phyloP scores from a whole-genome alignment of 2,329 filamentous ascomycete species.

The Pezicula rhizophila region DNA sequence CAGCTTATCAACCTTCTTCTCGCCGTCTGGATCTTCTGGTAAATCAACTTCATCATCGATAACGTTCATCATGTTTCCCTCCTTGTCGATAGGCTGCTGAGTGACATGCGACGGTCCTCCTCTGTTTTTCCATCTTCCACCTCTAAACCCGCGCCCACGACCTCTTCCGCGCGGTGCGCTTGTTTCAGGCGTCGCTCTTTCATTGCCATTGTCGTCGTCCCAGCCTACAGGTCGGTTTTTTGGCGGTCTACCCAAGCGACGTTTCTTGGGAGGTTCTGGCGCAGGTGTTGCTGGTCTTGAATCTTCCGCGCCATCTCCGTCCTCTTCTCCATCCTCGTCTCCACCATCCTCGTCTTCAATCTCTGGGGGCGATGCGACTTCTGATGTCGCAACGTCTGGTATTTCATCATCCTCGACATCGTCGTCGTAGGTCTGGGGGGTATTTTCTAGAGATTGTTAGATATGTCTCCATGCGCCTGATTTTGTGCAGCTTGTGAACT shows the following conservation, averaged over 20 bases:
- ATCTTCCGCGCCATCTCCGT: constrained; percentile 36
- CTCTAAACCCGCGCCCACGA: constrained; percentile 52
- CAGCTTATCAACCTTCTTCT: constrained; percentile 86
- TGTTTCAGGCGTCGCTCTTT: constrained; percentile 34
- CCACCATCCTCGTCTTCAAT: constrained; percentile 39
- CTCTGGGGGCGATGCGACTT: constrained; percentile 20
- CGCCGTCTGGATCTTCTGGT: constrained; percentile 80
- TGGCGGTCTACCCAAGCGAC: constrained; percentile 74
- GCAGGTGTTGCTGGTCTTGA: constrained; percentile 35
- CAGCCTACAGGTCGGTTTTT: constrained; percentile 80
- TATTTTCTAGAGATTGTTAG: constrained; percentile 35
- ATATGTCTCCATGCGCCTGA: constrained; percentile 12
- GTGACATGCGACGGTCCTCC: constrained; percentile 69
- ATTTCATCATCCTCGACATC: constrained; percentile 42
- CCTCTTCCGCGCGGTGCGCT: constrained; percentile 47
- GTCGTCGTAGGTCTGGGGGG: constrained; percentile 37
- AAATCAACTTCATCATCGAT: constrained; percentile 86
- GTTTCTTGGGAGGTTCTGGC: constrained; percentile 55
- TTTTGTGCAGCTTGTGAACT: constrained; percentile 20
- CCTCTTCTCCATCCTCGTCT: constrained; percentile 42
- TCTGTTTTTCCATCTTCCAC: constrained; percentile 61
- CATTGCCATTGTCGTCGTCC: constrained; percentile 51
- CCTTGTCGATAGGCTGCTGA: constrained; percentile 84
- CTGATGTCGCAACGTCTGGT: constrained; percentile 30
- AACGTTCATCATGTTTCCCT: constrained; percentile 87